Base-by-base conservation (phyloP, 2,329 filamentous ascomycete genomes). In the Tolypocladium tropicale region DNA sequence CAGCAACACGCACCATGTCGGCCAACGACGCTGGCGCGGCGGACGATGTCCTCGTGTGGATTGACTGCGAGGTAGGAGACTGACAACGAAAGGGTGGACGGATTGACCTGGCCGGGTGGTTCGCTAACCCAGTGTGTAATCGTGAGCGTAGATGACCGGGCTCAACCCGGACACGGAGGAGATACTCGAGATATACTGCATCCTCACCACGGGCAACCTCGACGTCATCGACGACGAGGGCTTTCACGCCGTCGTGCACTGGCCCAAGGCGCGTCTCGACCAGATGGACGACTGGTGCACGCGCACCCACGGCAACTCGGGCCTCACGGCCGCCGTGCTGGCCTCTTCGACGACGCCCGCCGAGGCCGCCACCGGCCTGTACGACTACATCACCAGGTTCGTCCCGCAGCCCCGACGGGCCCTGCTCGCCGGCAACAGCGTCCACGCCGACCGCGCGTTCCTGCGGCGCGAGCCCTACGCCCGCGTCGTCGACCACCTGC, bases 271-370 rank as follows among this genome's bases (percentile, higher is more conserved):
- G 55, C 80, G 83, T 46, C 83, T 97, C 64, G 84, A 86, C 65
- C 71, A 76, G 65, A 97, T 99, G 83, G 89, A 88, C 63, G 84
- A 86, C 53, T 99, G 94, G 94, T 97, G 94, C 72, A 88, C 81
- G 53, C 76, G 77, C 54, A 92, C 89, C 52, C 94, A 97, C 71
- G 83, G 79, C 63, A 74, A 81, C 54, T 91, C 85, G n/a, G 94
- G 94, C 11, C 82, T 99, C 55, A 94, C 89, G 0, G 79, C 82
- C 52, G 84, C 85, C 18, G 90, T 91, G 54, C 75, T 93, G 52
- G 76, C 82, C 34, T 96, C 92, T 0, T 82, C 78, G 1, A 87
- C 83, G 2, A 90, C 86, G 2, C 79, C 89, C 1, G 79, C 86
- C 58, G 74, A 84, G 66, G 93, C 92, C 0, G 88, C 92, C 7